Evolutionary conservation across 2,329 filamentous ascomycete genomes (phyloP), one percentile per base, ranked within the genome.

Genomic region (Aspergillus hortae): DNA sequence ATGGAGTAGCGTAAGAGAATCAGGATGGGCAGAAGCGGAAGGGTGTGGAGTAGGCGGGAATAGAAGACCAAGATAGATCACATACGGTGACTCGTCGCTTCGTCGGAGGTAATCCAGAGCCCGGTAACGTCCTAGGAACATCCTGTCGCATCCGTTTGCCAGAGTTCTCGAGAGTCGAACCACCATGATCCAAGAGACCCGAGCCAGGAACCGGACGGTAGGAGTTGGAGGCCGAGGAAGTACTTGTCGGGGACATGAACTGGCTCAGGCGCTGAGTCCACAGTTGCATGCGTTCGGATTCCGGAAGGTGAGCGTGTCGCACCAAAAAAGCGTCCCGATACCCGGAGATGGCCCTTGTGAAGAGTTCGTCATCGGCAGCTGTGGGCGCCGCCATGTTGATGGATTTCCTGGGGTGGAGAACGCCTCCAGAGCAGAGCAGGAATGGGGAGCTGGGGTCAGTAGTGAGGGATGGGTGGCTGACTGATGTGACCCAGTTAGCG

Each of bases 11-110:
- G 53, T 48, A 56, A 54, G 55, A 61, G 56, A 55, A 60, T 58
- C 49, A 60, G 56, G 53, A 61, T 61, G 59, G 59, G 56, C 57
- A 57, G 48, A 51, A 51, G 53, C 51, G 54, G 57, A 55, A 57
- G 62, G 54, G 48, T 51, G 58, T 51, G 58, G 54, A 52, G 57
- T 56, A 62, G 58, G 58, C 57, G 62, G 61, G 61, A 70, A 62
- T 61, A 71, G 68, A 67, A 63, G 65, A 68, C 69, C 63, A 68
- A 67, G 67, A 64, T 67, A 66, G 65, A 67, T 66, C 61, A 73
- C 72, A 64, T 75, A 75, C 72, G 70, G 68, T 73, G 67, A 70
- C 72, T 70, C 71, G 70, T 66, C 72, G 71, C 66, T 75, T 75
- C 49, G 69, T 66, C 63, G 62, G 64, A 47, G 65, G 70, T 56